A percentile compares a stretch with the other conserved stretches of the same genome.
These are phyloP conservation scores for Exophiala calicioides DNA, from an alignment of 2,329 filamentous ascomycete genomes.

Conservation along the genomic window DNA sequence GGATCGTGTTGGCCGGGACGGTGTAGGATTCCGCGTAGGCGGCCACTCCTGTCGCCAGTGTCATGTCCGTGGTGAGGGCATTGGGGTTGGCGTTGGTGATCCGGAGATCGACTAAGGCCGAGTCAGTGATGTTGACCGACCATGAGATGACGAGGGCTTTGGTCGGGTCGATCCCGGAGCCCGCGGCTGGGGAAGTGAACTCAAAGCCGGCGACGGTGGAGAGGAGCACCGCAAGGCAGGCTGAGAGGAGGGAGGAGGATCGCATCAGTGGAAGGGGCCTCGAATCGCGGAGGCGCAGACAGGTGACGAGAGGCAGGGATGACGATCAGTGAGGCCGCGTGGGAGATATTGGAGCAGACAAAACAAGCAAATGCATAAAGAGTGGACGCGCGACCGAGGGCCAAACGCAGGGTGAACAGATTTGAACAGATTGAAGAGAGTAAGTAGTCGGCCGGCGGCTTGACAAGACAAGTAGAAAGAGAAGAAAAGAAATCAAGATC, in stretches of 20 bases:
- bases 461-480: too few species aligned
- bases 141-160: slow-evolving; percentile 28
- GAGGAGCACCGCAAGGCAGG: slow-evolving; percentile 8
- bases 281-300: background rate
- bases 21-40: slow-evolving; percentile 12
- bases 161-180: slow-evolving; percentile 18
- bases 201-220: slow-evolving; percentile 11
- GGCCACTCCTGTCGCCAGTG: slow-evolving; percentile 15
- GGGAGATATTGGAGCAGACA: background rate
- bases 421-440: background rate
- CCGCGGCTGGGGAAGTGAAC: slow-evolving; percentile 20
- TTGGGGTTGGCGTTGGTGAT: slow-evolving; percentile 42
- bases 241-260: background rate
- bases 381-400: slow-evolving; percentile 7
- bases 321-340: background rate
- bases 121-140: slow-evolving; percentile 37
- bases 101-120: slow-evolving; percentile 42
- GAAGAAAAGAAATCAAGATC: too few species aligned
- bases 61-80: slow-evolving; percentile 11
- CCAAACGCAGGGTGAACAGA: slow-evolving; percentile 7
- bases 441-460: background rate
- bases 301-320: too few species aligned
- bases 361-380: slow-evolving; percentile 2
- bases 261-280: background rate
- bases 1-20: slow-evolving; percentile 16